Evolutionary conservation across 1,284 basidiomycete genomes (phyloP), one percentile per base, ranked within the genome.

Genomic region (Ustilago tritici): DNA sequence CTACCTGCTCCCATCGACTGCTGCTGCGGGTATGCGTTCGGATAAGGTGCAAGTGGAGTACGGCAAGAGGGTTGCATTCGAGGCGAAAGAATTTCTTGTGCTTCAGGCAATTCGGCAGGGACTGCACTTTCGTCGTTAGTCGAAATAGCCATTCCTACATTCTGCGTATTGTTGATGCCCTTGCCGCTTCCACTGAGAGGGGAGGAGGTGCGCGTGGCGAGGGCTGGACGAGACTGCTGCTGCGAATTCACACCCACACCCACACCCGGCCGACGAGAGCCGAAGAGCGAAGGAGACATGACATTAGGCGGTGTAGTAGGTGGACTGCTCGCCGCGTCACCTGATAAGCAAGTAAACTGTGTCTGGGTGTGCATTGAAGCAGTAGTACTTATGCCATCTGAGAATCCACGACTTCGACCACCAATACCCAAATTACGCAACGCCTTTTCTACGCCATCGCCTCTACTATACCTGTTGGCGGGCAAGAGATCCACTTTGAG

Each of bases 401-500:
- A 75, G 19, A 71, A 68, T 36, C 71, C 71, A 41, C 71, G 58
- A 34, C 56, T 67, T 35, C 76, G 56, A 15, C 67, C 53, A 17
- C 61, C 65, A 12, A 70, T 47, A 6, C 71, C 65, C 55, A 78
- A 28, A 49, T 56, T 70, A 28, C 64, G 61, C 58, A 73, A 31
- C 52, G 72, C 76, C 61, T 74, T 67, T 19, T 69, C 69, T 23
- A 74, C 61, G 1, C 70, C 68, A 17, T 72, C 75, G 40, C 70
- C 56, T 35, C 61, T 40, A 17, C 59, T 49, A 52, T 63, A 63
- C 36, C 74, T 65, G 50, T 69, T 71, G 35, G 64, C 68, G 1
- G 82, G 80, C 32, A 83, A 47, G 43, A 83, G 67, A 57, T 83
- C 82, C 38, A 83, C 68, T 66, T 83, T 83, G 75, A 83, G 62